Evolutionary conservation across 768 basidiomycete species (phyloP), one percentile per base, ranked within the genome.

Genomic region (Naganishia kalamii): DNA sequence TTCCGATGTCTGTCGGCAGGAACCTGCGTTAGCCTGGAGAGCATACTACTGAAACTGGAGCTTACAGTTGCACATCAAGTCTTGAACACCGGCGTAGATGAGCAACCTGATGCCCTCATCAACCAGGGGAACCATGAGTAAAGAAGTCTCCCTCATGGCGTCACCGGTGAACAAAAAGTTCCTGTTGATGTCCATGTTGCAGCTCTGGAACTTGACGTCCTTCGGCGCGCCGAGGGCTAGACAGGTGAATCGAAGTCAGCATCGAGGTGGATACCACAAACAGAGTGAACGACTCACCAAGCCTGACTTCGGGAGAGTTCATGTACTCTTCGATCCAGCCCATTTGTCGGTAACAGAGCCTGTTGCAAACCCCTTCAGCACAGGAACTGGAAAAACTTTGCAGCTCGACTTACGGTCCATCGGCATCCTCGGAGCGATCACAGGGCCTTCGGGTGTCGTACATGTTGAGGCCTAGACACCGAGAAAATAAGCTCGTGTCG

Each of bases 21-120:
- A 4, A 32, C 6, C n/a, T n/a, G 41, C 17, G 29, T 43, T 27
- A 15, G 60, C 37, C 37, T n/a, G 47, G 8, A n/a, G 47, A 33
- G 51, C 30, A 54, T 29, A 27, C 8, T 19, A 6, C 5, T 30
- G 29, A 27, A 12, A 52, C 19, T 23, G 10, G 50, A 87, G n/a
- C 29, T 89, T 83, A 71, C 83, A 88, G 79, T 92, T 92, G 82
- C 91, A 93, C 88, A 90, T 88, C 82, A 86, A 85, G 77, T 92
- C 90, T 35, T 63, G 50, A 50, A 69, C 76, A 29, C 81, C 92
- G 65, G 92, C 91, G 73, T 96, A 98, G 46, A 97, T 85, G 32
- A 97, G 80, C 47, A 99, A 79, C 62, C 90, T 81, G 40, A 99
- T 82, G 5, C 92, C 93, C 41, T 86, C 84, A 54, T 91, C 83